Conservation (phyloP, 1,284 basidiomycete genomes). For the Neolentinus lepideus region DNA sequence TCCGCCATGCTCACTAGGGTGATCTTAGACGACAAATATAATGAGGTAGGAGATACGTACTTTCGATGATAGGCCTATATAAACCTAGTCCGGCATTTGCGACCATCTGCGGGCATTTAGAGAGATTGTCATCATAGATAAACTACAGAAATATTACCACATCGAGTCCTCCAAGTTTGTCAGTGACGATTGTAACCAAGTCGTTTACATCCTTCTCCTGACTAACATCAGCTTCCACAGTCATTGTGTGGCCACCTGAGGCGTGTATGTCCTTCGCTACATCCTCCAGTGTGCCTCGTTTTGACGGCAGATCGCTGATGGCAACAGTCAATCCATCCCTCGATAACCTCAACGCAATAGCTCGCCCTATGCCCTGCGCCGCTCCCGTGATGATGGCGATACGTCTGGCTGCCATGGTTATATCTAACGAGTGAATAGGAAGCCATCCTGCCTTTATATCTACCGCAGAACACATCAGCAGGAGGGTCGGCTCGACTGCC, state of each 20-base stretch:
- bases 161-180: neutral
- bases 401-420: neutral
- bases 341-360: slow-evolving; percentile 5
- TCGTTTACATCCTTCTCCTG: neutral
- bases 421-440: too few species aligned
- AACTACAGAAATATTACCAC: neutral
- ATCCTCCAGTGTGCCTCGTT: neutral
- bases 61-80: neutral
- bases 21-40: too few species aligned
- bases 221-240: neutral
- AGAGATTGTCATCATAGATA: neutral
- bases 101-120: neutral
- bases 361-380: slow-evolving; percentile 3
- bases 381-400: slow-evolving; percentile 1
- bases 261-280: neutral
- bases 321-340: slow-evolving; percentile 5
- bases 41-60: too few species aligned
- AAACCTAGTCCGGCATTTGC: neutral
- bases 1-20: too few species aligned
- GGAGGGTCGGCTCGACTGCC: too few species aligned
- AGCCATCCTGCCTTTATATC: too few species aligned
- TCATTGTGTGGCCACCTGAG: neutral
- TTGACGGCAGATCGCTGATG: neutral
- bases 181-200: neutral
- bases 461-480: too few species aligned